Conservation (phyloP, 805 yeast species). For the Candida schatavii region DNA sequence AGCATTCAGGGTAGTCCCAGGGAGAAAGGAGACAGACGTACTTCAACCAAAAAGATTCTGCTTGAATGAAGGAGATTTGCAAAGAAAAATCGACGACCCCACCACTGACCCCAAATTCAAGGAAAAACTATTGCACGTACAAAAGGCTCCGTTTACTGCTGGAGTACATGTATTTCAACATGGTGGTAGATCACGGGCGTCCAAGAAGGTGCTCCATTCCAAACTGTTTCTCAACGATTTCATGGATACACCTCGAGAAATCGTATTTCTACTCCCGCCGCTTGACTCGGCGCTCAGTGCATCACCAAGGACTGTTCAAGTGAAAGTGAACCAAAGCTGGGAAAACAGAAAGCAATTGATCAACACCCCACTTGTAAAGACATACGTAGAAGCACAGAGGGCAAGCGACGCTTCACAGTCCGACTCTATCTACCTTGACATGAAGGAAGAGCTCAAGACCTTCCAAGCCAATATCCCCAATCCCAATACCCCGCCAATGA, state of each 20-base stretch:
- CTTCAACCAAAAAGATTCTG: conserved; percentile 18
- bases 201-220: conserved; percentile 28
- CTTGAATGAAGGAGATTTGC: conserved; percentile 22
- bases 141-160: conserved; percentile 15
- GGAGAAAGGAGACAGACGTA: conserved; percentile 11
- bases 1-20: conserved; percentile 16
- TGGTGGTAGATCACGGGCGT: conserved; percentile 29
- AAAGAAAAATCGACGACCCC: conserved; percentile 6
- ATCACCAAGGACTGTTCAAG: conserved; percentile 5
- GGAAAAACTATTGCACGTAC: conserved; percentile 3
- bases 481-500: conserved; percentile 4
- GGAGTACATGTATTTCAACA: conserved; percentile 40
- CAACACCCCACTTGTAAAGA: conserved; percentile 8
- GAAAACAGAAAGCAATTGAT: conserved; percentile 7
- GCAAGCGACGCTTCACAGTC: not conserved
- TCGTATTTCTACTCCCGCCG: conserved; percentile 28
- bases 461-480: conserved; percentile 4
- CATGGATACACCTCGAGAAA: conserved; percentile 35
- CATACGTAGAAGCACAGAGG: conserved; percentile 2
- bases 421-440: not conserved
- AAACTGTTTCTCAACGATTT: conserved; percentile 41
- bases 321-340: conserved; percentile 18
- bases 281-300: conserved; percentile 1
- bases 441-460: conserved; percentile 1
- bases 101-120: conserved; percentile 2